phyloP scores from a whole-genome alignment of 2,329 filamentous ascomycete genomes.

The Aspergillus jensenii region DNA sequence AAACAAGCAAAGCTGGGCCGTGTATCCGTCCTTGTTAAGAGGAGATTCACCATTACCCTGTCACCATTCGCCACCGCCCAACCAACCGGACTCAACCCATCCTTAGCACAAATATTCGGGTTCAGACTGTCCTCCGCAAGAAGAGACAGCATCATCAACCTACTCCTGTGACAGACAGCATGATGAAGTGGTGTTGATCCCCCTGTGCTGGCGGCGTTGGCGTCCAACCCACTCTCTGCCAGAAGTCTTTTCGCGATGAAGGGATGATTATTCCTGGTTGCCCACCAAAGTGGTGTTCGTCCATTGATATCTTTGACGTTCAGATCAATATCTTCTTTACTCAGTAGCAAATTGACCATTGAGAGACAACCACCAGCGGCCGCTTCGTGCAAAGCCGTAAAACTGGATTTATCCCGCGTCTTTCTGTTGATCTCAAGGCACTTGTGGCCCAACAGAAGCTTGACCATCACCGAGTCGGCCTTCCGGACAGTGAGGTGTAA shows the following conservation, averaged over 20 bases:
- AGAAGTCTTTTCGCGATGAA: conserved; percentile 3
- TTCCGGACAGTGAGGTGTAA: not conserved
- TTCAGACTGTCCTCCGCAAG: not conserved
- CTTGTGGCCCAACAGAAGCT: not conserved
- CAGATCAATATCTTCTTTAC: not conserved
- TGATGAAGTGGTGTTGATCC: conserved; percentile 4
- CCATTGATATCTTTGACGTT: conserved; percentile 2
- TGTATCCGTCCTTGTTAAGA: conserved; percentile 1
- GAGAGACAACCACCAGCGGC: conserved; percentile 8
- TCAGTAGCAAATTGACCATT: conserved; percentile 4
- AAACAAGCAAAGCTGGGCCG: not conserved
- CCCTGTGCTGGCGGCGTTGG: not conserved
- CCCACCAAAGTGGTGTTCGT: conserved; percentile 6
- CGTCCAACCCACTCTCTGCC: not conserved
- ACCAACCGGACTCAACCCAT: not conserved
- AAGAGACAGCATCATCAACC: not conserved
- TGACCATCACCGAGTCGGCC: not conserved
- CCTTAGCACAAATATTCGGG: not conserved
- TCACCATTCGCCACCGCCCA: not conserved
- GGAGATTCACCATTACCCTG: not conserved
- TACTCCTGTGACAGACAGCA: not conserved
- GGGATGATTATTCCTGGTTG: not conserved
- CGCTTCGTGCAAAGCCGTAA: conserved; percentile 27
- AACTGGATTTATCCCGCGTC: not conserved
- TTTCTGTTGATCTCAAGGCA: not conserved